These are phyloP conservation scores for Fusarium tupiense DNA, from an alignment of 2,329 filamentous ascomycete genomes.

Conservation along the genomic window DNA sequence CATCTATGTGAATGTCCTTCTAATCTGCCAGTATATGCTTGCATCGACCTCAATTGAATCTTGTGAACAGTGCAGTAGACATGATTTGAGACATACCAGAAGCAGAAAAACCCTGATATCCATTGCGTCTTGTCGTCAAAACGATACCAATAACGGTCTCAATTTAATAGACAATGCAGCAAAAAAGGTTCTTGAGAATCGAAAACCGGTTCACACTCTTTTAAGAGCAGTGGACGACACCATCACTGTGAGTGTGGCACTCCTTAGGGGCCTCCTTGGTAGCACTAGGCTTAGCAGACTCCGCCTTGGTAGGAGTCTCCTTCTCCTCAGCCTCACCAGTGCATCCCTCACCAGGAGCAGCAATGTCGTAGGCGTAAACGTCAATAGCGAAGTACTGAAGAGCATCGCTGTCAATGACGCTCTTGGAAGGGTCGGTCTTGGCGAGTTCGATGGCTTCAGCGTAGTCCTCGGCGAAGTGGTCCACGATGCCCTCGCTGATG, in stretches of 20 bases:
- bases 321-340: conserved; percentile 53
- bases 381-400: conserved; percentile 77
- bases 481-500: conserved; percentile 68
- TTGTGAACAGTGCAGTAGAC: rapidly evolving
- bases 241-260: conserved; percentile 55
- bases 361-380: conserved; percentile 72
- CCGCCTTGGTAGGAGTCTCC: conserved; percentile 27
- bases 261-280: conserved; percentile 44
- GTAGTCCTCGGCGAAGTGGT: conserved; percentile 71
- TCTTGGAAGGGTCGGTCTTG: conserved; percentile 55
- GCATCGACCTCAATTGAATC: rapidly evolving
- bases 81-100: not conserved
- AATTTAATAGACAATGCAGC: not conserved
- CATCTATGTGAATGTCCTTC: rapidly evolving
- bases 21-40: rapidly evolving
- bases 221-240: conserved; percentile 49
- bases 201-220: not conserved
- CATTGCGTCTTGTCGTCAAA: not conserved
- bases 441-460: conserved; percentile 64
- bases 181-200: not conserved
- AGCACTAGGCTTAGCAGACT: conserved; percentile 46
- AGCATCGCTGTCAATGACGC: conserved; percentile 67
- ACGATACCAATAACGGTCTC: rapidly evolving
- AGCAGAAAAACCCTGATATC: rapidly evolving
- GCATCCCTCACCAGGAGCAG: conserved; percentile 70